Percentiles rank a stretch among this genome's conserved stretches.
Conservation (phyloP, 208 protist genomes). For the Endotrypanum monterogeii region DNA sequence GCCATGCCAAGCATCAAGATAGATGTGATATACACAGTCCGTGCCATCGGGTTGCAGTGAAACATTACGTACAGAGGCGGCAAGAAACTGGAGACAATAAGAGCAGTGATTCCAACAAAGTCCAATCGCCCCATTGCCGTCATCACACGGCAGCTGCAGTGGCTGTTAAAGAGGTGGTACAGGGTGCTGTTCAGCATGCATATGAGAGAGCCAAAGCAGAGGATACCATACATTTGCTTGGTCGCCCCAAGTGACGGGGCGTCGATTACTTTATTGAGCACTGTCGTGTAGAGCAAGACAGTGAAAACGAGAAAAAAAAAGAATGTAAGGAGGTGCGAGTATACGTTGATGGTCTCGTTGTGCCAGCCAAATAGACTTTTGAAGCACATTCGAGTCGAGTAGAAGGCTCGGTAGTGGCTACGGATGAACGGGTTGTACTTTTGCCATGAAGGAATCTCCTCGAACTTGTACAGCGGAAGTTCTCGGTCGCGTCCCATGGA, state of each 20-base stretch:
- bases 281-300: conserved; percentile 46
- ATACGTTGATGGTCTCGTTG: conserved; percentile 91
- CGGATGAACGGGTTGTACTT: conserved; percentile 61
- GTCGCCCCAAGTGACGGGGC: conserved; percentile 17
- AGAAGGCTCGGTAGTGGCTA: conserved; percentile 71
- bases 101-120: conserved; percentile 83
- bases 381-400: conserved; percentile 55
- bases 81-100: conserved; percentile 83
- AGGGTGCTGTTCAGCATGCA: conserved; percentile 77
- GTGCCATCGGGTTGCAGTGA: conserved; percentile 56
- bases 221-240: conserved; percentile 71
- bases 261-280: conserved; percentile 27
- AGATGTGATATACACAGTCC: conserved; percentile 63
- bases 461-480: conserved; percentile 56
- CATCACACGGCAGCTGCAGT: conserved; percentile 54
- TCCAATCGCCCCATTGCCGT: conserved; percentile 70
- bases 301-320: conserved; percentile 65
- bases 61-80: conserved; percentile 85
- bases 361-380: conserved; percentile 74
- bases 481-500: conserved; percentile 1
- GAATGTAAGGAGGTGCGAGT: conserved; percentile 73
- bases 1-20: conserved; percentile 65
- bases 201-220: conserved; percentile 68
- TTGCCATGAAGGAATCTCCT: conserved; percentile 51
- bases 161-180: conserved; percentile 74